These are phyloP conservation scores for Kickxella alabastrina DNA, from an alignment of 192 early-diverging fungal genomes.

Conservation along the genomic window DNA sequence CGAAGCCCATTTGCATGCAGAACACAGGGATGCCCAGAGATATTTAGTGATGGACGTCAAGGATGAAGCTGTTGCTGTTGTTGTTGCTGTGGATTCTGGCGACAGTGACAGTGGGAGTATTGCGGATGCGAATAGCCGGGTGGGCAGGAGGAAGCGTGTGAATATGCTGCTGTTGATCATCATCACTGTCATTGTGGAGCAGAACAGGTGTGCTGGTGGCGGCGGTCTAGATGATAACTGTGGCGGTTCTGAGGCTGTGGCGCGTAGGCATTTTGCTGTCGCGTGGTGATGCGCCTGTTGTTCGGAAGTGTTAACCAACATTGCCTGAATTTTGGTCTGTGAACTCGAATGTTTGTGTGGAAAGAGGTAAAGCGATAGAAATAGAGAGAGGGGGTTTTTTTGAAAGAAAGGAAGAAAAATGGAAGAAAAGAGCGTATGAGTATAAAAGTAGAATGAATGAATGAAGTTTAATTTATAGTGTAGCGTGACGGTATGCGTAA, in stretches of 20 bases:
- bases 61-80: too few relatives aligned
- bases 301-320: not conserved
- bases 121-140: not conserved
- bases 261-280: too few relatives aligned
- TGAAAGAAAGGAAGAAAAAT: not conserved
- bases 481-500: too few relatives aligned
- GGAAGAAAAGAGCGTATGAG: not conserved
- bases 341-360: too few relatives aligned
- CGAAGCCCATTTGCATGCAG: slow-evolving; percentile 20
- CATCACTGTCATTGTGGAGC: not conserved
- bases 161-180: not conserved
- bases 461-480: too few relatives aligned
- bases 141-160: not conserved
- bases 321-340: not conserved
- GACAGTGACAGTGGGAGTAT: not conserved
- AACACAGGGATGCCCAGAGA: slow-evolving; percentile 15
- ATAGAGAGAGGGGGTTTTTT: not conserved
- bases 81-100: too few relatives aligned
- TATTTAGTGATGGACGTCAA: not conserved
- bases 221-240: not conserved
- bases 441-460: too few relatives aligned
- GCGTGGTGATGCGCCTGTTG: too few relatives aligned
- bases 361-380: slow-evolving; percentile 2
- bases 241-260: not conserved
- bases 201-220: not conserved